A percentile compares a stretch with the other conserved stretches of the same genome.
Evolutionary conservation across 1,139 yeast species (phyloP).

Genomic region (Waltiozyma sp.): DNA sequence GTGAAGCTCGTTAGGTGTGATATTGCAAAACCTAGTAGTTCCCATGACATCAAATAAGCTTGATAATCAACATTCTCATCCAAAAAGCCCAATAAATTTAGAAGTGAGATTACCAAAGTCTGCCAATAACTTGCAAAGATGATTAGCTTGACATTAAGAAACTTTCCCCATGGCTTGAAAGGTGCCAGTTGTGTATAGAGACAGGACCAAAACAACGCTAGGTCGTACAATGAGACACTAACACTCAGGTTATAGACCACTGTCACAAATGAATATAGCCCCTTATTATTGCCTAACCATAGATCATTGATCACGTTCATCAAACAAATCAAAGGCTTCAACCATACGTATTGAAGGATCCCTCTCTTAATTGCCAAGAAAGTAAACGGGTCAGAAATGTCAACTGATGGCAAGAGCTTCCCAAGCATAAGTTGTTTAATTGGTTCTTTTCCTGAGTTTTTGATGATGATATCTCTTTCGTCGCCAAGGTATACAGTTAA

Average conservation of each 20-base stretch:
- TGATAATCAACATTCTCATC: slow-evolving; percentile 34
- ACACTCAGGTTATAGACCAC: slow-evolving; percentile 66
- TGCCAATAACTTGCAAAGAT: slow-evolving; percentile 98
- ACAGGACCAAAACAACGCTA: slow-evolving; percentile 90
- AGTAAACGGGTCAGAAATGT: slow-evolving; percentile 77
- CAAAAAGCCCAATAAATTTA: slow-evolving; percentile 46
- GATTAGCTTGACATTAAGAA: slow-evolving; percentile 81
- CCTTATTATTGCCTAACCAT: slow-evolving; percentile 33
- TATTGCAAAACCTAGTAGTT: slow-evolving; percentile 74
- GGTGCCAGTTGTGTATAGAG: slow-evolving; percentile 65
- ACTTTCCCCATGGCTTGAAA: slow-evolving; percentile 85
- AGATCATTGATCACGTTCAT: slow-evolving; percentile 42
- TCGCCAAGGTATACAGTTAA: slow-evolving; percentile 85
- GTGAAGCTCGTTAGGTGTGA: slow-evolving; percentile 86
- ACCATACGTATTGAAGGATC: slow-evolving; percentile 88
- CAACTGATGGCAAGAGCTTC: slow-evolving; percentile 41
- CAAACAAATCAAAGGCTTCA: slow-evolving; percentile 70
- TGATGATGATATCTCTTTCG: slow-evolving; percentile 69
- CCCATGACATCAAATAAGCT: slow-evolving; percentile 72
- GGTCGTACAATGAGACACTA: slow-evolving; percentile 67
- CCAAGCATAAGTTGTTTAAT: slow-evolving; percentile 59
- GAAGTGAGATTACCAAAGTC: slow-evolving; percentile 56
- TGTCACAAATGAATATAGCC: slow-evolving; percentile 7
- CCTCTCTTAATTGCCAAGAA: slow-evolving; percentile 75
- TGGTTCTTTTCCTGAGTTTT: slow-evolving; percentile 66